Evolutionary conservation across 805 yeast species (phyloP), one percentile per base, ranked within the genome.

Genomic region (Lachancea thermotolerans): DNA sequence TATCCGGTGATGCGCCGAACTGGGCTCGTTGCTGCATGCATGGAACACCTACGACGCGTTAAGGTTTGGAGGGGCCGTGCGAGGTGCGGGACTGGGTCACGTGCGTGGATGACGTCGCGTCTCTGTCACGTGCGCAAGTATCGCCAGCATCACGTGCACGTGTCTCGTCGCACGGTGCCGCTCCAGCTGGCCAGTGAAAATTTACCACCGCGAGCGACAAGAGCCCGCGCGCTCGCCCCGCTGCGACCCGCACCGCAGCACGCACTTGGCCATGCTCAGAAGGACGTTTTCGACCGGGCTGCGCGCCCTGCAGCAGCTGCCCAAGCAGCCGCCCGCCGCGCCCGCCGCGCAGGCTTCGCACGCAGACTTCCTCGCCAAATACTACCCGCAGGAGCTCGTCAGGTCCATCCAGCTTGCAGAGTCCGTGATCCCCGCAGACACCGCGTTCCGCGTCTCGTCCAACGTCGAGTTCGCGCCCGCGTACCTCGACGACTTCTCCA

Each of bases 371-470:
- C 56, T 90, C 53, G 65, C 78, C 39, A 79, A 88, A 59, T 91
- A 82, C 70, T 91, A 91, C 64, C 79, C 91, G 8, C 86, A 89
- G 29, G 84, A 82, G 47, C 73, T 90, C 41, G 75, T 91, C 50
- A 85, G 87, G 59, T 78, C 95, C 43, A 87, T 93, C 53, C 72
- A 84, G 54, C 73, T 83, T 37, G 86, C 97, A 0, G 96, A 91
- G 67, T 71, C 83, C 4, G 73, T 77, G 15, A 79, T 89, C 42
- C 91, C 95, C 15, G 70, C 76, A 40, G 76, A 82, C 50, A 78
- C 79, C 68, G 59, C 63, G 4, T 57, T 66, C 39, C 72, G 73
- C 42, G 70, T 67, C 47, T 63, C 68, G 41, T 65, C 71, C 18
- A 65, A 68, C 7, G 67, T 69, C 28, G 73, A 70, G 51, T 86